Evolutionary conservation across 805 yeast genomes (phyloP), one percentile per base, ranked within the genome.

Genomic region (Candida schatavii): DNA sequence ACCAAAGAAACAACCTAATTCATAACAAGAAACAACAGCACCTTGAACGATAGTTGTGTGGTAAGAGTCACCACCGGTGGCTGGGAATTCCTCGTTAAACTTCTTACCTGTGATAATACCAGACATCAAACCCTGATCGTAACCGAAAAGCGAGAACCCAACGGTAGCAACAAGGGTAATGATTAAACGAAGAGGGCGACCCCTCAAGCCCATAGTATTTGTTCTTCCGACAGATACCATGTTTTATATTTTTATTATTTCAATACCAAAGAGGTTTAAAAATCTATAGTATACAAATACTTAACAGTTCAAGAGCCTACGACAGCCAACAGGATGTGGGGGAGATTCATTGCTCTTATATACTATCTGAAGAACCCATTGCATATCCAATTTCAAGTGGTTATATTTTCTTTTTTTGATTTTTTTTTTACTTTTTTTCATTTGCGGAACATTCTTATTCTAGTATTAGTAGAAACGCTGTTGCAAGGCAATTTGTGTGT

Each of bases 21-120:
- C 85, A 60, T 83, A 83, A 66, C 81, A 78, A 2, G 84, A 62
- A 3, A 83, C 78, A 33, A 81, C 83, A 14, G 84, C 86, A 67
- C 89, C 90, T 64, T 83, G 88, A 42, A 72, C 54, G 11, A 61
- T 62, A 11, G 74, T 63, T 13, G 71, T 63, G 27, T 62, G 55
- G 29, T 40, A 41, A 49, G 39, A 55, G 47, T 51, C 52, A 48
- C 62, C 56, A 20, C 51, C 50, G 11, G 72, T 64, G 7, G 70
- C 64, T 7, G 72, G 73, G 43, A 69, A 69, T 45, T 65, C 72
- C 2, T 46, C 33, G 47, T 63, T 64, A 42, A 69, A 69, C 37
- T 66, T 62, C 1, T 52, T 50, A 29, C 66, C 72, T 35, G 72
- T 63, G 44, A 69, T 66, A 27, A 69, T 49, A 55, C 75, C 74